Evolutionary conservation across 306 rosid genomes (phyloP).

Genomic region (Vigna nakashimae): DNA sequence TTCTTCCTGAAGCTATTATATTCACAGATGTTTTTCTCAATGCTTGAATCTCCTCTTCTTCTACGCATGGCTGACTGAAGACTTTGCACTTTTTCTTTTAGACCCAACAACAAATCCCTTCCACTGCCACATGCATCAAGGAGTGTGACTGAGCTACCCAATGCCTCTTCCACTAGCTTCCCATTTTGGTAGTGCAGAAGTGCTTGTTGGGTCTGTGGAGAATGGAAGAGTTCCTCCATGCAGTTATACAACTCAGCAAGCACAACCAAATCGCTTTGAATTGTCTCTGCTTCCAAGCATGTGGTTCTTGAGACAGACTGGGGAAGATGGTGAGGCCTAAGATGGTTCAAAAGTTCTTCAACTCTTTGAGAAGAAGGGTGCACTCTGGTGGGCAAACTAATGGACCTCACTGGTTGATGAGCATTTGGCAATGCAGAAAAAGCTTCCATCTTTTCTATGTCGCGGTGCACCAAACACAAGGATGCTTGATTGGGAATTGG

Average conservation of each 20-base stretch:
- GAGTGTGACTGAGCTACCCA: constrained; percentile 57
- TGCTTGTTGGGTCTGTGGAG: constrained; percentile 60
- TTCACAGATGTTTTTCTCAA: constrained; percentile 49
- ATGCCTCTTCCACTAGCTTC: constrained; percentile 54
- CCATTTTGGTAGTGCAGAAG: constrained; percentile 55
- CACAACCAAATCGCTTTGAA: constrained; percentile 53
- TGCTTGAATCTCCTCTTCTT: constrained; percentile 57
- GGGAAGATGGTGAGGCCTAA: constrained; percentile 43
- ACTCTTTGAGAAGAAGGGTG: constrained; percentile 64
- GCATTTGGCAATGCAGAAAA: constrained; percentile 4
- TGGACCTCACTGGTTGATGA: constrained; percentile 68
- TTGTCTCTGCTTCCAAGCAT: constrained; percentile 41
- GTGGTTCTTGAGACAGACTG: constrained; percentile 29
- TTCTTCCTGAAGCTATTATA: constrained; percentile 63
- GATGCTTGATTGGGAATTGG: constrained; percentile 43
- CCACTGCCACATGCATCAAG: constrained; percentile 63
- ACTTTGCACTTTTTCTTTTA: constrained; percentile 59
- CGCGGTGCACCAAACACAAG: constrained; percentile 36
- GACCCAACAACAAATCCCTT: constrained; percentile 53
- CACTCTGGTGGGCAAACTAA: constrained; percentile 77
- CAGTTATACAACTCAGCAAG: constrained; percentile 65
- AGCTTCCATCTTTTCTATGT: constrained; percentile 47
- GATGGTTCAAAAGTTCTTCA: constrained; percentile 57
- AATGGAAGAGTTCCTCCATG: constrained; percentile 59
- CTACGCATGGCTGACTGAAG: constrained; percentile 71